Conservation (phyloP, 192 early-diverging fungal species). For the Phycomyces blakesleeanus region DNA sequence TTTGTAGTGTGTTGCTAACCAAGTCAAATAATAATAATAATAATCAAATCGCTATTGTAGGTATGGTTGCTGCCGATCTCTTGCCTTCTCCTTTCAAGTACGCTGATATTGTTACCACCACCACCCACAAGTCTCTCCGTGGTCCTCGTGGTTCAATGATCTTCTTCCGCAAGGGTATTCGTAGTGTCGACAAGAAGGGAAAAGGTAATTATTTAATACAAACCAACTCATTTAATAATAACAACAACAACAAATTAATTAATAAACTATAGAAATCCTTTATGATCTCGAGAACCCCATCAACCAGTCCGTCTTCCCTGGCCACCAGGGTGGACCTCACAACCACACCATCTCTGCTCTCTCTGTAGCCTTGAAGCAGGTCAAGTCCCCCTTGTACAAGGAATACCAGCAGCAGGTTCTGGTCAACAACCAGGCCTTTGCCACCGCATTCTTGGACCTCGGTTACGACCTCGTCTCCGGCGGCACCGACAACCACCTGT, state of each 20-base stretch:
- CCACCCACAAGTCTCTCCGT: constrained; percentile 97
- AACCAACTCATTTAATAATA: no score
- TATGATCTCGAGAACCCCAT: constrained; percentile 96
- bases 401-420: constrained; percentile 91
- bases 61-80: constrained; percentile 83
- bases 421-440: constrained; percentile 86
- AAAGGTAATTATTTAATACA: no score
- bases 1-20: no score
- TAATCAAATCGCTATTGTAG: constrained; percentile 28
- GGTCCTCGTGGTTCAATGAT: constrained; percentile 99
- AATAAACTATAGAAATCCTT: constrained; percentile 46
- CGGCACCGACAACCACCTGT: constrained; percentile 94
- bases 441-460: constrained; percentile 63
- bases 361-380: constrained; percentile 86
- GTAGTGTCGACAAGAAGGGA: constrained; percentile 87
- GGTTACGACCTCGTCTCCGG: constrained; percentile 84
- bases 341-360: constrained; percentile 98
- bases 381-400: constrained; percentile 80
- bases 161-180: constrained; percentile 94
- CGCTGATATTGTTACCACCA: constrained; percentile 97
- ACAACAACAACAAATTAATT: constrained; percentile 3
- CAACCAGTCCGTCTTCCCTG: constrained; percentile 96
- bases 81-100: constrained; percentile 87
- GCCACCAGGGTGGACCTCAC: constrained; percentile 98
- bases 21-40: background rate